A percentile compares a stretch with the other conserved stretches of the same genome.
phyloP scores from a whole-genome alignment of 108 stramenopile species.

The Hondaea fermentalgiana region DNA sequence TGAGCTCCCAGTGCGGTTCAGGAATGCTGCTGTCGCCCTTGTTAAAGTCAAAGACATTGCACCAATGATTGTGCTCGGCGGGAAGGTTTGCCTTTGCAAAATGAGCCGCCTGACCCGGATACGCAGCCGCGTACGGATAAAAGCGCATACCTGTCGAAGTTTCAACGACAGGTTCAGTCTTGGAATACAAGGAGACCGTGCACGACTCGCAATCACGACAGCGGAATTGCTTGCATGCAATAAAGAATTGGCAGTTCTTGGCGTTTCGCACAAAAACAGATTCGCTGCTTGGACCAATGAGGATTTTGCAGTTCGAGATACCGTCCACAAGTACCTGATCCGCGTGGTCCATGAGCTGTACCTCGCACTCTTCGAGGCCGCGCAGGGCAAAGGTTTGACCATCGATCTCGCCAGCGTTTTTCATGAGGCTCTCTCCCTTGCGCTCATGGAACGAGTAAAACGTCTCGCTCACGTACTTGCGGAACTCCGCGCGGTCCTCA shows the following conservation, averaged over 20 bases:
- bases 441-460: slow-evolving; percentile 60
- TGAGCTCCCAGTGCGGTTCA: slow-evolving; percentile 22
- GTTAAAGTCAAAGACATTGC: slow-evolving; percentile 66
- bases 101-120: slow-evolving; percentile 30
- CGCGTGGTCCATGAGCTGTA: slow-evolving; percentile 51
- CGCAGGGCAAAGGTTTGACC: slow-evolving; percentile 63
- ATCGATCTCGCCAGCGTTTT: slow-evolving; percentile 49
- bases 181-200: slow-evolving; percentile 56
- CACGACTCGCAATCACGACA: slow-evolving; percentile 62
- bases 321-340: slow-evolving; percentile 67
- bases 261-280: slow-evolving; percentile 65
- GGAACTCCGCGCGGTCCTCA: slow-evolving; percentile 41
- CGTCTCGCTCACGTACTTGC: slow-evolving; percentile 62
- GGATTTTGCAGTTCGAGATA: slow-evolving; percentile 48
- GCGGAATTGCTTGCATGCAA: slow-evolving; percentile 67
- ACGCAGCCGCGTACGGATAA: slow-evolving; percentile 20
- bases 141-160: slow-evolving; percentile 44
- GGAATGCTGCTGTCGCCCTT: slow-evolving; percentile 40
- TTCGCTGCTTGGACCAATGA: slow-evolving; percentile 63
- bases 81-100: slow-evolving; percentile 46
- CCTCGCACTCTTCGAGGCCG: slow-evolving; percentile 47
- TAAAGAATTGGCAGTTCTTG: slow-evolving; percentile 53
- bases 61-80: slow-evolving; percentile 54
- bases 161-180: slow-evolving; percentile 72
- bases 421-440: slow-evolving; percentile 39